Conservation (phyloP, 352 stramenopile species). For the Achlya hypogyna region DNA sequence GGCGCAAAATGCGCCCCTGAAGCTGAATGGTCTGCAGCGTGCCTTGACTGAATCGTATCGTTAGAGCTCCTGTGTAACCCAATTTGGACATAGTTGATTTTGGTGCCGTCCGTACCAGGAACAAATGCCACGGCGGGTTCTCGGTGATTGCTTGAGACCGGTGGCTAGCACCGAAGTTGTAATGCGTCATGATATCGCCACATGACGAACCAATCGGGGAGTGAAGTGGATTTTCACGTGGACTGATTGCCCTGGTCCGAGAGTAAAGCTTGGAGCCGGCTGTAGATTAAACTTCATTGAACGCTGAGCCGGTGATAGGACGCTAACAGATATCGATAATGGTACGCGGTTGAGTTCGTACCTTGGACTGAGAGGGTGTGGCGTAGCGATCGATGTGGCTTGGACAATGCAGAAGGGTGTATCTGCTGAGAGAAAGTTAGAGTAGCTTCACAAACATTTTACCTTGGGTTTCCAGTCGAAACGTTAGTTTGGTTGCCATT, state of each 20-base stretch:
- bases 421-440: too few species aligned
- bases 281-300: conserved; percentile 28
- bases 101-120: background rate
- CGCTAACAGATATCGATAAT: conserved; percentile 45
- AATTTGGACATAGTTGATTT: background rate
- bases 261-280: conserved; percentile 43
- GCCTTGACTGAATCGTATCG: conserved; percentile 58
- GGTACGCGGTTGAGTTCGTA: background rate
- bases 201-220: conserved; percentile 19
- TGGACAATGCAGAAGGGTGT: conserved; percentile 45
- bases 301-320: conserved; percentile 45
- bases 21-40: conserved; percentile 52
- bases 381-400: conserved; percentile 52
- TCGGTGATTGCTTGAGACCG: background rate
- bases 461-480: conserved; percentile 52
- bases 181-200: too few species aligned
- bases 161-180: background rate
- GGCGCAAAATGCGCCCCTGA: conserved; percentile 34
- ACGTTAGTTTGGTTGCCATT: conserved; percentile 47
- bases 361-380: background rate
- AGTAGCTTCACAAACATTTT: too few species aligned
- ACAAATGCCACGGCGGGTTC: background rate
- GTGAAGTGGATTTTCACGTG: conserved; percentile 58
- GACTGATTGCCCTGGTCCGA: conserved; percentile 56
- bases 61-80: conserved; percentile 26